A percentile compares a stretch with the other conserved stretches of the same genome.
These are phyloP conservation scores for Eucalyptus guilfoylei DNA, from an alignment of 345 rosid genomes.

Conservation along the genomic window DNA sequence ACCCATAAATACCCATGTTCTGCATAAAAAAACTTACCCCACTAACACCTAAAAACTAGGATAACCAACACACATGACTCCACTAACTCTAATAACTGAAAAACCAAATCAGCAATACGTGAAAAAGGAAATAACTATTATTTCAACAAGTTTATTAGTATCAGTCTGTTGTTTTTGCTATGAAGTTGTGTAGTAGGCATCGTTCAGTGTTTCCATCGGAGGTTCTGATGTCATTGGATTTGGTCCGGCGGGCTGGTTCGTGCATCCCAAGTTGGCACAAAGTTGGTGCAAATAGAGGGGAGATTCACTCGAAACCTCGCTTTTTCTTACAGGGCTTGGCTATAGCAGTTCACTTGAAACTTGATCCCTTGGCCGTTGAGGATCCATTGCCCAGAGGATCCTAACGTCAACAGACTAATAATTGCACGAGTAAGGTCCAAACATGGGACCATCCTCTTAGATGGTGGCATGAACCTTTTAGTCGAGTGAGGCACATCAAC, in stretches of 20 bases:
- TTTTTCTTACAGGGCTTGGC: background rate
- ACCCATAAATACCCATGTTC: too few relatives aligned
- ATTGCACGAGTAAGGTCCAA: background rate
- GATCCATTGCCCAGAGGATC: background rate
- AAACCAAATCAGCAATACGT: too few relatives aligned
- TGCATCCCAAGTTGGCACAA: background rate
- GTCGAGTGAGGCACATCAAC: background rate
- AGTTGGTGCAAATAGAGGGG: background rate
- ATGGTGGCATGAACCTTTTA: background rate
- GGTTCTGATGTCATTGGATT: background rate
- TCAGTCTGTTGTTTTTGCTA: background rate
- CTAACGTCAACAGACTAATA: background rate
- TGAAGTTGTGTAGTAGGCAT: background rate
- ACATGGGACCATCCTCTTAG: background rate
- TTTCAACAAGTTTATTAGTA: too few relatives aligned
- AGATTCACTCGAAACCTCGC: background rate
- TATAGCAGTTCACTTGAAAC: background rate
- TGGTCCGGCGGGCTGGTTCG: background rate
- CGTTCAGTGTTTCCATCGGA: background rate
- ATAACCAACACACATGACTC: too few relatives aligned
- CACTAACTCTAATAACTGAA: too few relatives aligned
- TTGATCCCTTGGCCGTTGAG: background rate
- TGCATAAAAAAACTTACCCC: too few relatives aligned
- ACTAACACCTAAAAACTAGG: too few relatives aligned
- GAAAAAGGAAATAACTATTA: too few relatives aligned